Evolutionary conservation across 306 rosid genomes (phyloP).

Genomic region (Fagus crenata): DNA sequence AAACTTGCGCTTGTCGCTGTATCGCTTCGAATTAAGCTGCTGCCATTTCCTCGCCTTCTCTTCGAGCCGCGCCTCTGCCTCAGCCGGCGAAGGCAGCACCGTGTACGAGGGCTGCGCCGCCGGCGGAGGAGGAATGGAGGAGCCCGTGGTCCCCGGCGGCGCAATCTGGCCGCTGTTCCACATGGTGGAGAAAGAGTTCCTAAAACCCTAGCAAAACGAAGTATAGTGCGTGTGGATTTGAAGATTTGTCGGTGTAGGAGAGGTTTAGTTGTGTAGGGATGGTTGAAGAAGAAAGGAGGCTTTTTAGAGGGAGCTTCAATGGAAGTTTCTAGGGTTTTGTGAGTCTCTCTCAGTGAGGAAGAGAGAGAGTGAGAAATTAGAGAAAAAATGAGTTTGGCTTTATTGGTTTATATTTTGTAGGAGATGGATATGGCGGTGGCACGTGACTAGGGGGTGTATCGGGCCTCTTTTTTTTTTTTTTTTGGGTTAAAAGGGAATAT

Average conservation of each 20-base stretch:
- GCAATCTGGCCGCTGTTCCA: conserved; percentile 94
- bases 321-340: conserved; percentile 48
- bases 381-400: neutral
- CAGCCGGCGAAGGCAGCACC: conserved; percentile 77
- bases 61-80: conserved; percentile 81
- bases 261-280: neutral
- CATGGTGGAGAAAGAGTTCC: conserved; percentile 43
- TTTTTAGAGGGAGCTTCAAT: conserved; percentile 1
- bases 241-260: neutral
- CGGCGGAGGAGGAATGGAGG: conserved; percentile 76
- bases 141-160: conserved; percentile 90
- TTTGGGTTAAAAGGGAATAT: neutral
- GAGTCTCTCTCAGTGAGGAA: conserved; percentile 23
- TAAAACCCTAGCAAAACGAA: neutral
- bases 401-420: neutral
- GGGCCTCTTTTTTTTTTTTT: neutral
- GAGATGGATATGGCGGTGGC: conserved; percentile 29
- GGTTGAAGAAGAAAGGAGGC: neutral
- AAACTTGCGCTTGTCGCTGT: conserved; percentile 94
- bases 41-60: conserved; percentile 99
- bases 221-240: neutral
- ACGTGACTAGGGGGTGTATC: conserved; percentile 35
- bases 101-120: conserved; percentile 87
- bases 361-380: neutral
- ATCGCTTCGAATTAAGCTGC: conserved; percentile 88